phyloP scores from a whole-genome alignment of 768 basidiomycete species.

The Xerocomellus intermedius region DNA sequence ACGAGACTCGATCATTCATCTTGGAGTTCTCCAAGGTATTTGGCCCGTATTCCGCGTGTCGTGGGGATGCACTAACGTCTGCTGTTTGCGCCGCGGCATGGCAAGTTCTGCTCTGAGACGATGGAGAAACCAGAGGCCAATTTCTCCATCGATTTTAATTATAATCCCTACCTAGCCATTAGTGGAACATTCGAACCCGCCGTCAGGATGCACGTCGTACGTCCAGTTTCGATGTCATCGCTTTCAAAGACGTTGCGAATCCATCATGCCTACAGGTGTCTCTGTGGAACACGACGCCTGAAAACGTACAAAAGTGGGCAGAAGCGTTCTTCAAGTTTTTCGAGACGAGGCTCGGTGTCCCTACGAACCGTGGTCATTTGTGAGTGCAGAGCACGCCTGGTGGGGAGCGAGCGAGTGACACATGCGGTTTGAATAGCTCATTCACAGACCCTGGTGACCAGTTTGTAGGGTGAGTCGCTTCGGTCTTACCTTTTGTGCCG shows the following conservation, averaged over 20 bases:
- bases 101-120: constrained; percentile 42
- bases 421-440: neutral
- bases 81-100: neutral
- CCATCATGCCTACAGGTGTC: constrained; percentile 44
- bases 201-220: constrained; percentile 39
- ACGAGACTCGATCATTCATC: neutral
- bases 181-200: constrained; percentile 61
- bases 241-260: neutral
- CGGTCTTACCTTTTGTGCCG: neutral
- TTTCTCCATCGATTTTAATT: constrained; percentile 49
- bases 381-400: constrained; percentile 13
- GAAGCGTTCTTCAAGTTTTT: constrained; percentile 53
- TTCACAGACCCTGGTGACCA: constrained; percentile 6
- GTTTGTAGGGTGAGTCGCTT: neutral
- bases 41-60: neutral
- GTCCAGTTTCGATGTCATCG: neutral
- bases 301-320: constrained; percentile 51
- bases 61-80: neutral
- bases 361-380: constrained; percentile 59
- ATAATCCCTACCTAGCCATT: constrained; percentile 59
- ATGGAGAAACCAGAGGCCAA: constrained; percentile 52
- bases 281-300: constrained; percentile 52
- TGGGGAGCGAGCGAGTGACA: neutral
- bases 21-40: constrained; percentile 1
- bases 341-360: constrained; percentile 46